Base-by-base conservation (phyloP, 1,139 yeast genomes). In the Magnusiomyces clavatus region DNA sequence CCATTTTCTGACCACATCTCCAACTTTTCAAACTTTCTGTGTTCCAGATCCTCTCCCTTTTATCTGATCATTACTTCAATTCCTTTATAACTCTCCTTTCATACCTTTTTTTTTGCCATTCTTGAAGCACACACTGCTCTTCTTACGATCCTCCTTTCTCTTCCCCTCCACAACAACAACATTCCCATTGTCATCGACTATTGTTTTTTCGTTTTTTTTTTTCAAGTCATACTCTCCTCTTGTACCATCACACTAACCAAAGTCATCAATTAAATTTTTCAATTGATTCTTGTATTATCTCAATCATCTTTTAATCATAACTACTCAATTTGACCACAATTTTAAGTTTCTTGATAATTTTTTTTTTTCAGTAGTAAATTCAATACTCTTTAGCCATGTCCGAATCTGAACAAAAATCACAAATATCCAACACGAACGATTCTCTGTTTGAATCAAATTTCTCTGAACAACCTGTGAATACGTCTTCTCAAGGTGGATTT, bases 381-480 rank as follows among this genome's bases (percentile, higher is more conserved):
- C 4, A 24, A 24, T 24, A 24, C 4, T 24, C 4, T 24, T 37
- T n/a, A 4, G 10, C 14, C 13, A 40, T 41, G 44, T 20, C 44
- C 13, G 44, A 41, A 41, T 20, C 44, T 41, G 44, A 41, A 41
- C 20, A 41, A 14, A 29, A 41, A 20, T 6, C 44, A 14, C 31
- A 24, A 24, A 24, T 24, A 24, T 24, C 17, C 34, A 19, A 34
- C 48, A 47, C 46, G 46, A 47, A 47, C 47, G 50, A 53, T 40
- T 51, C 52, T 14, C 48, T 53, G 42, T 53, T 51, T 44, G 51
- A 48, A 29, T 48, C 53, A 41, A 50, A 45, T 49, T 53, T 51
- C 36, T 51, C 52, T 31, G 53, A 53, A 14, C 51, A 51, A 36
- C 47, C 34, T 12, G 29, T 20, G 5, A 19, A 34, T 10, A 19